phyloP scores from a whole-genome alignment of 2,329 filamentous ascomycete species.

The Aspergillus costaricaensis region DNA sequence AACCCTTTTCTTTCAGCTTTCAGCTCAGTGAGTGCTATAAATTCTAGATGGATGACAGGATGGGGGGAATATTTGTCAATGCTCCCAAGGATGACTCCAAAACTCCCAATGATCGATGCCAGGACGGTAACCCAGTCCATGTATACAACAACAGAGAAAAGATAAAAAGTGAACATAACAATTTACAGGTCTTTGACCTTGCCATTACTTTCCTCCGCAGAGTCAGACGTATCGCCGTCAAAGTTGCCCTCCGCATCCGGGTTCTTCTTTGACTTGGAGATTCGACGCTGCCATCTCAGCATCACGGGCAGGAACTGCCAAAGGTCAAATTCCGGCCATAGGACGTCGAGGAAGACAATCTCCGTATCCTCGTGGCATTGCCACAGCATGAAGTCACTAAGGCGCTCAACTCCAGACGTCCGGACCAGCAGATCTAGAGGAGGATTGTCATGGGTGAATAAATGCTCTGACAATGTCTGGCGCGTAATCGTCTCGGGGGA shows the following conservation, averaged over 20 bases:
- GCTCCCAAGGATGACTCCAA: slow-evolving; percentile 4
- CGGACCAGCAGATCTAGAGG: slow-evolving; percentile 88
- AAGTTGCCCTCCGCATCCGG: slow-evolving; percentile 59
- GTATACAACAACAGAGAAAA: not conserved
- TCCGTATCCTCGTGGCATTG: slow-evolving; percentile 92
- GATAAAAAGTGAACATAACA: slow-evolving; percentile 2
- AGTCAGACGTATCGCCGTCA: slow-evolving; percentile 53
- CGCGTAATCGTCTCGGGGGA: slow-evolving; percentile 87
- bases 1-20: not conserved
- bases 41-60: not conserved
- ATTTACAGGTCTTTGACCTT: slow-evolving; percentile 37
- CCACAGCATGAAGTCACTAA: slow-evolving; percentile 99
- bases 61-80: slow-evolving; percentile 12
- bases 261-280: slow-evolving; percentile 63
- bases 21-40: not conserved
- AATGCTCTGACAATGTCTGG: slow-evolving; percentile 78
- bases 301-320: slow-evolving; percentile 92
- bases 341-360: slow-evolving; percentile 84
- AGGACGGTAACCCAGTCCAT: not conserved
- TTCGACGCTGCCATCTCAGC: slow-evolving; percentile 79
- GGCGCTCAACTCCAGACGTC: slow-evolving; percentile 86
- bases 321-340: slow-evolving; percentile 96
- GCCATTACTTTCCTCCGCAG: slow-evolving; percentile 26
- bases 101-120: slow-evolving; percentile 7
- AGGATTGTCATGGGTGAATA: slow-evolving; percentile 82